These are phyloP conservation scores for Podosphaera aphanis DNA, from an alignment of 2,329 filamentous ascomycete species.

Conservation along the genomic window DNA sequence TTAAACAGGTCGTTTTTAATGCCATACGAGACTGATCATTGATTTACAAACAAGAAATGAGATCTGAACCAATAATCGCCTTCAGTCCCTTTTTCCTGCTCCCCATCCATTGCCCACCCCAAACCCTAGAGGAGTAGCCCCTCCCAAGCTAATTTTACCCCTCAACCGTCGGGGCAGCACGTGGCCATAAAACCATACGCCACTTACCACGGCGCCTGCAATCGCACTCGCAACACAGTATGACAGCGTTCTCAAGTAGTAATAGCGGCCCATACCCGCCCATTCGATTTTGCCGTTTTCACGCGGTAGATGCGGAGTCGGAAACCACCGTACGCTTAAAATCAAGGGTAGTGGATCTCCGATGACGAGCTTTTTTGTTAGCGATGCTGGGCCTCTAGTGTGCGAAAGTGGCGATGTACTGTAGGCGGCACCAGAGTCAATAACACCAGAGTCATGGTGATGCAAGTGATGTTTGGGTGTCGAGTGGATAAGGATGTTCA, in stretches of 20 bases:
- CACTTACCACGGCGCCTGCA: constrained; percentile 29
- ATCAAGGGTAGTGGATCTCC: constrained; percentile 61
- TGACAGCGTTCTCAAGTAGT: constrained; percentile 39
- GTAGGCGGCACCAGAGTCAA: constrained; percentile 76
- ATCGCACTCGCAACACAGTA: constrained; percentile 35
- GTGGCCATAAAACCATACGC: constrained; percentile 36
- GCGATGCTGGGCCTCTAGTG: constrained; percentile 22
- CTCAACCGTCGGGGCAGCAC: constrained; percentile 25
- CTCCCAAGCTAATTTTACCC: constrained; percentile 7
- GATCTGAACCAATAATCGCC: neutral
- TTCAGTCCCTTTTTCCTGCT: constrained; percentile 5
- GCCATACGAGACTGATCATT: neutral
- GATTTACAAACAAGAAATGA: neutral
- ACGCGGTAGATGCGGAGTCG: constrained; percentile 44
- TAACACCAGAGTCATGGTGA: constrained; percentile 48
- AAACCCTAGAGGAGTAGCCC: constrained; percentile 12
- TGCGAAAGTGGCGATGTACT: constrained; percentile 49
- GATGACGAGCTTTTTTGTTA: constrained; percentile 48
- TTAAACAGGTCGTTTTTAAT: neutral
- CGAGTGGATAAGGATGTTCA: constrained; percentile 68
- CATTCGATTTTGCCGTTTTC: constrained; percentile 42
- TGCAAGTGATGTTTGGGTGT: constrained; percentile 35
- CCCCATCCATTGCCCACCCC: constrained; percentile 10
- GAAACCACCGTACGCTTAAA: constrained; percentile 74
- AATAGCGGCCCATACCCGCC: constrained; percentile 39